phyloP scores from a whole-genome alignment of 495 filamentous ascomycete genomes.

The Massariosphaeria phaeospora region DNA sequence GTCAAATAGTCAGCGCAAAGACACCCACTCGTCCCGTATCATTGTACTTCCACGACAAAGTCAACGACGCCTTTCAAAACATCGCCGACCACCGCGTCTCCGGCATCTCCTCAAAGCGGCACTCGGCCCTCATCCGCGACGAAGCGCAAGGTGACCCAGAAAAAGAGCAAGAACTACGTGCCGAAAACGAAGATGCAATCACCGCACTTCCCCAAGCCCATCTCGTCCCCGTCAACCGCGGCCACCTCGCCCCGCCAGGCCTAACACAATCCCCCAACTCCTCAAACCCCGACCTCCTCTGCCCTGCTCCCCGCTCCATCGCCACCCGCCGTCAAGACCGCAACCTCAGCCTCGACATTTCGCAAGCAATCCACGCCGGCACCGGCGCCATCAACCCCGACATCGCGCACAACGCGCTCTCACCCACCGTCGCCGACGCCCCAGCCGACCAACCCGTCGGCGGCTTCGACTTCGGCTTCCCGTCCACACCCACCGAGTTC shows the following conservation, averaged over 20 bases:
- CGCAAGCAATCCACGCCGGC: constrained; percentile 22
- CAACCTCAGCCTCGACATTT: constrained; percentile 39
- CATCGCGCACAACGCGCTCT: background rate
- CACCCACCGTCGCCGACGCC: constrained; percentile 36
- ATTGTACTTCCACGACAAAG: constrained; percentile 70
- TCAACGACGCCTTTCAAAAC: constrained; percentile 73
- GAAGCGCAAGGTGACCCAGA: constrained; percentile 77
- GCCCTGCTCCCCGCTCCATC: constrained; percentile 11
- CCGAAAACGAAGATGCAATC: constrained; percentile 82
- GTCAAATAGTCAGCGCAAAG: constrained; percentile 46
- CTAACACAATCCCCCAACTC: constrained; percentile 52
- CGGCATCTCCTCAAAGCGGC: constrained; percentile 46
- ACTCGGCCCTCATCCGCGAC: constrained; percentile 70
- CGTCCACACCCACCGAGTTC: constrained; percentile 68
- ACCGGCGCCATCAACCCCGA: constrained; percentile 31
- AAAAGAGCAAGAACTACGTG: constrained; percentile 69
- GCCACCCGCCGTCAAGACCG: constrained; percentile 32
- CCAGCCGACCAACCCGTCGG: constrained; percentile 41
- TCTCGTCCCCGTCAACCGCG: constrained; percentile 38
- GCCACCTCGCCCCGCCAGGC: constrained; percentile 31
- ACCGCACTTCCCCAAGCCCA: constrained; percentile 65
- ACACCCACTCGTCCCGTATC: constrained; percentile 54
- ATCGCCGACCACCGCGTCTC: constrained; percentile 62
- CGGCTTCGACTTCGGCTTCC: constrained; percentile 72
- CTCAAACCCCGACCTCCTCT: constrained; percentile 18